Percentiles rank a stretch among this genome's conserved stretches.
Conservation (phyloP, 371 early-diverging fungal genomes). For the Fennellomyces sp. region DNA sequence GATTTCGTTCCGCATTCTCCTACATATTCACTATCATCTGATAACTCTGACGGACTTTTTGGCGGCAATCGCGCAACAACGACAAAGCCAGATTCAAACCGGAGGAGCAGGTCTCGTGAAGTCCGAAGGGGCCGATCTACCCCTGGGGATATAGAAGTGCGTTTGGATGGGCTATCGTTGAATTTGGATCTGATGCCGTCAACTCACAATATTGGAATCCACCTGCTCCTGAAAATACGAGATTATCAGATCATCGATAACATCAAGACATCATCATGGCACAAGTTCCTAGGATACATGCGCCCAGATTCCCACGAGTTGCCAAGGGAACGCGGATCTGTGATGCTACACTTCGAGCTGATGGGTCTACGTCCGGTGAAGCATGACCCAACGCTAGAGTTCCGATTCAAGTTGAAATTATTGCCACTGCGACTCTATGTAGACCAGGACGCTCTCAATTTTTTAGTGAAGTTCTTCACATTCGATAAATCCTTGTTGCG, state of each 20-base stretch:
- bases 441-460: constrained; percentile 93
- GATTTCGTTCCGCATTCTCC: constrained; percentile 1
- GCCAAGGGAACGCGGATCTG: constrained; percentile 65
- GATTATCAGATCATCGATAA: constrained; percentile 84
- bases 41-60: neutral
- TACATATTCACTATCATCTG: constrained; percentile 7
- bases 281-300: constrained; percentile 75
- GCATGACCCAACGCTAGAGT: constrained; percentile 57
- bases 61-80: neutral
- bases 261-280: constrained; percentile 75
- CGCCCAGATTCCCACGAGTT: constrained; percentile 52
- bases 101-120: neutral
- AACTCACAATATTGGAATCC: constrained; percentile 48
- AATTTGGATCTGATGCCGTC: constrained; percentile 63
- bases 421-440: constrained; percentile 87
- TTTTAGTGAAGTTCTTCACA: constrained; percentile 81
- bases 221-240: constrained; percentile 52
- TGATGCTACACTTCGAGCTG: constrained; percentile 71
- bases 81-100: neutral
- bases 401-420: constrained; percentile 64
- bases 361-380: constrained; percentile 65
- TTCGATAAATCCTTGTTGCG: constrained; percentile 42
- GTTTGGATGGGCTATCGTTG: constrained; percentile 50
- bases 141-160: constrained; percentile 59
- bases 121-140: constrained; percentile 23